Evolutionary conservation across 345 rosid species (phyloP).

Genomic region (Noccaea caerulescens): DNA sequence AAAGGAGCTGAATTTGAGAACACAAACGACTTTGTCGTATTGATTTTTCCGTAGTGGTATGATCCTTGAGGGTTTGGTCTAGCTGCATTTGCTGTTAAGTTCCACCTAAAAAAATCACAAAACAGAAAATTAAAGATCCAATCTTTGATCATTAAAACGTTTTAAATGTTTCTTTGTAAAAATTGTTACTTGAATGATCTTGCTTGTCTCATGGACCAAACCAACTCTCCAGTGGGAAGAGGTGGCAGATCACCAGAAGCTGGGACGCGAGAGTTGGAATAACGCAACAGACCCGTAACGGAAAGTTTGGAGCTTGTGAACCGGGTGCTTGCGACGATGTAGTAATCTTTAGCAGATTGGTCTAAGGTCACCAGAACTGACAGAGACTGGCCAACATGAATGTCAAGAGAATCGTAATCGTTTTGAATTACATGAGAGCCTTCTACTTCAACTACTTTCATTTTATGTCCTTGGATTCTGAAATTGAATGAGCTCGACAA

Average conservation of each 20-base stretch:
- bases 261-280: conserved; percentile 59
- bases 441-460: conserved; percentile 91
- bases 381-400: conserved; percentile 90
- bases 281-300: conserved; percentile 65
- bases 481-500: conserved; percentile 69
- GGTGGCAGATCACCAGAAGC: conserved; percentile 72
- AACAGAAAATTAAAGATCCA: not conserved
- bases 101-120: conserved; percentile 48
- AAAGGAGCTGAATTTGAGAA: conserved; percentile 76
- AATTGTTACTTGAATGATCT: conserved; percentile 65
- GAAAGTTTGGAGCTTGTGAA: conserved; percentile 53
- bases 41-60: conserved; percentile 76
- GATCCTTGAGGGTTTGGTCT: conserved; percentile 99
- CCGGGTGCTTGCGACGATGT: conserved; percentile 76
- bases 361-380: conserved; percentile 72
- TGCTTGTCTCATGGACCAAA: conserved; percentile 89
- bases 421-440: conserved; percentile 83
- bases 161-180: not conserved
- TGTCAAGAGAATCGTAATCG: conserved; percentile 76
- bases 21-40: conserved; percentile 54
- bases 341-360: conserved; percentile 79
- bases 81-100: conserved; percentile 90
- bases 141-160: not conserved
- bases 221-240: conserved; percentile 53
- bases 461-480: conserved; percentile 78